These are phyloP conservation scores for Aspergillus sparsus DNA, from an alignment of 495 filamentous ascomycete species.

Conservation along the genomic window DNA sequence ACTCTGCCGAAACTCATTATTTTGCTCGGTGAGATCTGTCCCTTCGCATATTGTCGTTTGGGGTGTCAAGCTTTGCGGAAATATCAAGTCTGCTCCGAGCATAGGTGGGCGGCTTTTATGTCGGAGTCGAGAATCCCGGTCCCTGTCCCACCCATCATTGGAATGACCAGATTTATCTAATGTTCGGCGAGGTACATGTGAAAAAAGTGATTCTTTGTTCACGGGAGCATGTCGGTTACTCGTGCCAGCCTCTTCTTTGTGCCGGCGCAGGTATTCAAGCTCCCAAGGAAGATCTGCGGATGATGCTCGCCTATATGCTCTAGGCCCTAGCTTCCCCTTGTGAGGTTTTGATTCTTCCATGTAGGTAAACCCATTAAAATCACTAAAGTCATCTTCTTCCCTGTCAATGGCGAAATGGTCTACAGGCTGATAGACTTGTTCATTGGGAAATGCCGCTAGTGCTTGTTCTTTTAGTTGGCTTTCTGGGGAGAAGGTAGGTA, in stretches of 20 bases:
- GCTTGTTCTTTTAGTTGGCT: slow-evolving; percentile 70
- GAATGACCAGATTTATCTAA: slow-evolving; percentile 27
- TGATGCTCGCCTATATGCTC: slow-evolving; percentile 44
- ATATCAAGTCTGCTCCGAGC: slow-evolving; percentile 74
- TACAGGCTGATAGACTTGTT: slow-evolving; percentile 60
- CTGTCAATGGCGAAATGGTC: slow-evolving; percentile 61
- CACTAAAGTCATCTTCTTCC: slow-evolving; percentile 43
- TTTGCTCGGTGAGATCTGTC: slow-evolving; percentile 43
- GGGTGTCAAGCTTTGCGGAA: slow-evolving; percentile 76
- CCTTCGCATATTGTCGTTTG: slow-evolving; percentile 78
- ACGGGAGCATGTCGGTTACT: slow-evolving; percentile 33
- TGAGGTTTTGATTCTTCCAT: slow-evolving; percentile 42
- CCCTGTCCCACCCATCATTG: slow-evolving; percentile 44
- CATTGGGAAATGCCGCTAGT: slow-evolving; percentile 69
- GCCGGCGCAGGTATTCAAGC: slow-evolving; percentile 51
- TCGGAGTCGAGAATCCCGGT: slow-evolving; percentile 51
- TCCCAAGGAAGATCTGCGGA: slow-evolving; percentile 53
- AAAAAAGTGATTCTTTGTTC: slow-evolving; percentile 25
- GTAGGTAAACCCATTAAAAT: slow-evolving; percentile 20
- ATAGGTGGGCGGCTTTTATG: slow-evolving; percentile 70
- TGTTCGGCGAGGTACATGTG: slow-evolving; percentile 22
- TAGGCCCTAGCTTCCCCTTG: slow-evolving; percentile 35
- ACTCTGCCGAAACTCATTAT: slow-evolving; percentile 43
- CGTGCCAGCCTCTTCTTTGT: slow-evolving; percentile 50
- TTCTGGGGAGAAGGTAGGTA: slow-evolving; percentile 75